These are phyloP conservation scores for Hypocrella siamensis DNA, from an alignment of 2,329 filamentous ascomycete genomes.

Conservation along the genomic window DNA sequence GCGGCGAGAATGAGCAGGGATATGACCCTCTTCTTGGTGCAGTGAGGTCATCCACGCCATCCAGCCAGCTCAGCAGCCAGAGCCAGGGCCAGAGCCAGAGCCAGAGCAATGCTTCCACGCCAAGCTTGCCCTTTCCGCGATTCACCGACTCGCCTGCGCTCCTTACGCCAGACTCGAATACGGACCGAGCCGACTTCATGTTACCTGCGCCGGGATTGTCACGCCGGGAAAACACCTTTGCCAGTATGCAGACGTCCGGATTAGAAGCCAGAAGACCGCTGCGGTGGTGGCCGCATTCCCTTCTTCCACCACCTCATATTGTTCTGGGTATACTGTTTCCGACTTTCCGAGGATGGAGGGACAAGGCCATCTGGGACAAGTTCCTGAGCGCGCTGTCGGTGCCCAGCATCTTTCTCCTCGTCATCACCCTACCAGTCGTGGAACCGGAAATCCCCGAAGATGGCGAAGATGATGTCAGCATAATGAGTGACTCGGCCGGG, in stretches of 20 bases:
- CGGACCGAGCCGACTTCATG: conserved; percentile 36
- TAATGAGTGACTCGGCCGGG: conserved; percentile 14
- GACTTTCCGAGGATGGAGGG: conserved; percentile 65
- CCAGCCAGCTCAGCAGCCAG: conserved; percentile 21
- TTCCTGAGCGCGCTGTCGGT: conserved; percentile 67
- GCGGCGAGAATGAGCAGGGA: background rate
- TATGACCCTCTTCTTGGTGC: conserved; percentile 6
- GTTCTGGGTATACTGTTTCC: conserved; percentile 69
- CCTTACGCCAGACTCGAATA: conserved; percentile 23
- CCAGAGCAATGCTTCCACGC: conserved; percentile 31
- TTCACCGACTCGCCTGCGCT: conserved; percentile 43
- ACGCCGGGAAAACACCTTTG: conserved; percentile 31
- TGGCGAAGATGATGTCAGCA: conserved; percentile 9
- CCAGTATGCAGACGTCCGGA: conserved; percentile 22
- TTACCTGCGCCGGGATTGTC: conserved; percentile 24
- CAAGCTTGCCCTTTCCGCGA: conserved; percentile 50
- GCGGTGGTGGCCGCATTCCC: conserved; percentile 66
- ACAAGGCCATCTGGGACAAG: conserved; percentile 76
- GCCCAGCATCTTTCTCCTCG: conserved; percentile 81
- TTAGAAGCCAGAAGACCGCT: conserved; percentile 28
- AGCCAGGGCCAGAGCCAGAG: no score
- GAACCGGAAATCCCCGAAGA: conserved; percentile 47
- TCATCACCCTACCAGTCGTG: conserved; percentile 81
- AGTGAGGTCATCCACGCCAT: conserved; percentile 32
- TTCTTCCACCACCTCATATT: conserved; percentile 57